These are phyloP conservation scores for Barnettozyma populi DNA, from an alignment of 805 yeast genomes.

Conservation along the genomic window DNA sequence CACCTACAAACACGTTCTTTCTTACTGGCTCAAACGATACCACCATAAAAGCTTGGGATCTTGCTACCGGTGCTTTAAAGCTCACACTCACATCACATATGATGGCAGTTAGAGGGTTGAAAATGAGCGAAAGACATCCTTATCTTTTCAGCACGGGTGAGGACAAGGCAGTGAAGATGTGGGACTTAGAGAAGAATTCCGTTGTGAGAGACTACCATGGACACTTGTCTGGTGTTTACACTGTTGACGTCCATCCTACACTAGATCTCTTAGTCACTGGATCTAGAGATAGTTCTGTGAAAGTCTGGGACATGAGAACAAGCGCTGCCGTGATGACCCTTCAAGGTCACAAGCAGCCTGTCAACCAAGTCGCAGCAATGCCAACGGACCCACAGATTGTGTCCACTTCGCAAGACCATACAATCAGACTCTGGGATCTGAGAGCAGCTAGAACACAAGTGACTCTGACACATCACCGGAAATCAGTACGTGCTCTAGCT, in stretches of 20 bases:
- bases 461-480: conserved; percentile 79
- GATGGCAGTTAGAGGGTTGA: conserved; percentile 79
- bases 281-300: conserved; percentile 79
- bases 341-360: conserved; percentile 74
- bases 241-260: conserved; percentile 83
- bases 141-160: conserved; percentile 90
- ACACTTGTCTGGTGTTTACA: conserved; percentile 83
- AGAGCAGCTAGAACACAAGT: conserved; percentile 68
- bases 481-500: conserved; percentile 69
- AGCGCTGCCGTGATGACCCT: conserved; percentile 68
- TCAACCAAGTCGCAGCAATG: conserved; percentile 63
- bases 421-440: conserved; percentile 87
- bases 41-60: conserved; percentile 88
- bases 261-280: conserved; percentile 80
- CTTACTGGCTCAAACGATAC: conserved; percentile 88
- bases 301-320: conserved; percentile 93
- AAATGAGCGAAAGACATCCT: conserved; percentile 70
- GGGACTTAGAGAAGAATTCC: conserved; percentile 89
- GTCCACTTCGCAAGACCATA: conserved; percentile 78
- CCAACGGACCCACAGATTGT: conserved; percentile 81
- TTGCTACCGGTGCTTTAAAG: conserved; percentile 62
- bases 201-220: conserved; percentile 89
- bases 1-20: conserved; percentile 87
- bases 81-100: conserved; percentile 85
- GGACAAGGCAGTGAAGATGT: conserved; percentile 87